phyloP scores from a whole-genome alignment of 2,329 filamentous ascomycete species.

The Ciborinia camelliae region DNA sequence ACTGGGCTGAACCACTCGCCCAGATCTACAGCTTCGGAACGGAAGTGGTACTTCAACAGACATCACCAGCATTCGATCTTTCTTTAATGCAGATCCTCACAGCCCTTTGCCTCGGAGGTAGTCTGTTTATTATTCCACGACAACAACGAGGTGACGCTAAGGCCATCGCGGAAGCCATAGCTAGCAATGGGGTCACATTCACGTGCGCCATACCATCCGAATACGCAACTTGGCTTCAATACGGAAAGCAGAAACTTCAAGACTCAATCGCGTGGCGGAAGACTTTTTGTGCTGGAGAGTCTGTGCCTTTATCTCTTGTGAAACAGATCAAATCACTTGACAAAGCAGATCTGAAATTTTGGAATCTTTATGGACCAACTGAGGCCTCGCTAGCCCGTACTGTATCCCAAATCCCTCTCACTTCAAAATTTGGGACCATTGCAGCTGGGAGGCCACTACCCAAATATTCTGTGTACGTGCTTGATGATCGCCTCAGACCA shows the following conservation, averaged over 20 bases:
- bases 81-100: conserved; percentile 25
- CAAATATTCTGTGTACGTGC: conserved; percentile 38
- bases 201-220: conserved; percentile 31
- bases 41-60: conserved; percentile 28
- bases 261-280: conserved; percentile 22
- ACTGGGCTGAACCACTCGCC: conserved; percentile 27
- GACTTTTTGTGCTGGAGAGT: conserved; percentile 33
- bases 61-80: conserved; percentile 25
- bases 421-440: no score
- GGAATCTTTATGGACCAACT: conserved; percentile 28
- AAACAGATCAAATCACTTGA: conserved; percentile 26
- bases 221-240: conserved; percentile 24
- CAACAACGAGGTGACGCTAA: conserved; percentile 23
- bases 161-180: conserved; percentile 24
- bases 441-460: conserved; percentile 16
- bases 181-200: conserved; percentile 23
- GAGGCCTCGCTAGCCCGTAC: conserved; percentile 24
- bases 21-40: conserved; percentile 17
- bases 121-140: conserved; percentile 18
- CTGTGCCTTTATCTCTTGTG: conserved; percentile 29
- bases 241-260: conserved; percentile 1
- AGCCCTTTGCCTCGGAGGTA: conserved; percentile 24
- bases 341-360: conserved; percentile 22
- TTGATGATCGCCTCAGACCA: conserved; percentile 40
- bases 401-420: conserved; percentile 30